These are phyloP conservation scores for Diaporthe destruens DNA, from an alignment of 2,329 filamentous ascomycete species.

Conservation along the genomic window DNA sequence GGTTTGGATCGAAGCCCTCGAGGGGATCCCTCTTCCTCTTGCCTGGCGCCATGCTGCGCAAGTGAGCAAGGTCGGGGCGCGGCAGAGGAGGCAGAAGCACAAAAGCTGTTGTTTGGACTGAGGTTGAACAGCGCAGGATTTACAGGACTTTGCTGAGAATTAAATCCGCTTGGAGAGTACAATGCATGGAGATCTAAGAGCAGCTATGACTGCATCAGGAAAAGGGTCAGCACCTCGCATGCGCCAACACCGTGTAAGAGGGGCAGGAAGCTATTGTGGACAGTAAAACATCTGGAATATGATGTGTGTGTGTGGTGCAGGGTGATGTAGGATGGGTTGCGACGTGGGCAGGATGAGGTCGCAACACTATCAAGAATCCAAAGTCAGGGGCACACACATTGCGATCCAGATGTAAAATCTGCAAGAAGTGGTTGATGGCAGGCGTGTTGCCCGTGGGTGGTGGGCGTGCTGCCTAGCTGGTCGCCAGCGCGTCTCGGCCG, in stretches of 20 bases:
- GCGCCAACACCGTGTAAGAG: neutral
- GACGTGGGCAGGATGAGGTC: neutral
- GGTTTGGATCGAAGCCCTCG: slow-evolving; percentile 74
- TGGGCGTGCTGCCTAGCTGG: slow-evolving; percentile 43
- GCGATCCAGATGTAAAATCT: slow-evolving; percentile 25
- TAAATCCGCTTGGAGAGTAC: slow-evolving; percentile 15
- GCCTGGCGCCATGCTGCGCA: slow-evolving; percentile 53
- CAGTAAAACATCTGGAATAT: slow-evolving; percentile 20
- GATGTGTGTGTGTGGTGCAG: slow-evolving; percentile 1
- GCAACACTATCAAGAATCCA: neutral
- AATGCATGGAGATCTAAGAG: neutral
- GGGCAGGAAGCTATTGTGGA: neutral
- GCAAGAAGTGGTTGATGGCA: slow-evolving; percentile 11
- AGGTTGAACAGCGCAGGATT: neutral
- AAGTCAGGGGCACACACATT: slow-evolving; percentile 23
- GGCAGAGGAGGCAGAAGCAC: slow-evolving; percentile 1
- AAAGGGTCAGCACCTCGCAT: slow-evolving; percentile 7
- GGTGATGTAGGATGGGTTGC: neutral
- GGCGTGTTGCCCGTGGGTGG: slow-evolving; percentile 41
- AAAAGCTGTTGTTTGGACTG: slow-evolving; percentile 7
- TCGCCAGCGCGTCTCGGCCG: slow-evolving; percentile 29
- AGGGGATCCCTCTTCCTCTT: slow-evolving; percentile 70
- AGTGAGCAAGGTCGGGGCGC: neutral
- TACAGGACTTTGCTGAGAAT: slow-evolving; percentile 5
- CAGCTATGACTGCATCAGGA: neutral